phyloP scores from a whole-genome alignment of 2,329 filamentous ascomycete genomes.

The Orbilia oligospora region DNA sequence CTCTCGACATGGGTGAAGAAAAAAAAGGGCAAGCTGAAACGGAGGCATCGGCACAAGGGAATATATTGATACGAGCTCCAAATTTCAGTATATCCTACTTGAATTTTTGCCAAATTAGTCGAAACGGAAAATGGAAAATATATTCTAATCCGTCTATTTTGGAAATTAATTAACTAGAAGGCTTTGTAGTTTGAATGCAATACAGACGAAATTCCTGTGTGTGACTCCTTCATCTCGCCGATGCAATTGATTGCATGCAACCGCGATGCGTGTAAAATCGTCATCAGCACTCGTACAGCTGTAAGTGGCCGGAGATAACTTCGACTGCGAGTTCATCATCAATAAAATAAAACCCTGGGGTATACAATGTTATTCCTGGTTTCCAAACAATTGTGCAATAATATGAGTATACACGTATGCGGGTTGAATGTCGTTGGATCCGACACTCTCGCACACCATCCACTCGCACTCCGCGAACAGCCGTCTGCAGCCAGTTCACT shows the following conservation, averaged over 20 bases:
- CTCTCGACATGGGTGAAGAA: slow-evolving; percentile 4
- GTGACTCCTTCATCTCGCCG: too few relatives aligned
- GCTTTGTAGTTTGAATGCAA: too few relatives aligned
- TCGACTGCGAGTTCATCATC: background rate
- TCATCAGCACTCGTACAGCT: background rate
- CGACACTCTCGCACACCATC: background rate
- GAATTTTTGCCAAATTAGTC: slow-evolving; percentile 12
- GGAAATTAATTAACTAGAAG: too few relatives aligned
- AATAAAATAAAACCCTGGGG: background rate
- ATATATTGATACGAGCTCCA: slow-evolving; percentile 34
- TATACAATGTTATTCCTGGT: background rate
- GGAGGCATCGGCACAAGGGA: slow-evolving; percentile 17
- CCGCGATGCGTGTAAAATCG: background rate
- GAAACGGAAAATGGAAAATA: slow-evolving; percentile 20
- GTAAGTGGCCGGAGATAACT: background rate
- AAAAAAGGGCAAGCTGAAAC: slow-evolving; percentile 44
- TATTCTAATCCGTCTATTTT: slow-evolving; percentile 2
- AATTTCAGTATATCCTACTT: background rate
- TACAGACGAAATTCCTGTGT: too few relatives aligned
- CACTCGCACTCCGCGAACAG: slow-evolving; percentile 32
- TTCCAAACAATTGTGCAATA: background rate
- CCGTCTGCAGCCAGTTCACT: slow-evolving; percentile 20
- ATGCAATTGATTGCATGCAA: too few relatives aligned
- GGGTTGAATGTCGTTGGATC: background rate
- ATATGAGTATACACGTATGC: background rate